Percentiles rank a stretch among this genome's conserved stretches.
These are phyloP conservation scores for Rhynchospora breviuscula DNA, from an alignment of 176 grass and related monocot genomes.

Conservation along the genomic window DNA sequence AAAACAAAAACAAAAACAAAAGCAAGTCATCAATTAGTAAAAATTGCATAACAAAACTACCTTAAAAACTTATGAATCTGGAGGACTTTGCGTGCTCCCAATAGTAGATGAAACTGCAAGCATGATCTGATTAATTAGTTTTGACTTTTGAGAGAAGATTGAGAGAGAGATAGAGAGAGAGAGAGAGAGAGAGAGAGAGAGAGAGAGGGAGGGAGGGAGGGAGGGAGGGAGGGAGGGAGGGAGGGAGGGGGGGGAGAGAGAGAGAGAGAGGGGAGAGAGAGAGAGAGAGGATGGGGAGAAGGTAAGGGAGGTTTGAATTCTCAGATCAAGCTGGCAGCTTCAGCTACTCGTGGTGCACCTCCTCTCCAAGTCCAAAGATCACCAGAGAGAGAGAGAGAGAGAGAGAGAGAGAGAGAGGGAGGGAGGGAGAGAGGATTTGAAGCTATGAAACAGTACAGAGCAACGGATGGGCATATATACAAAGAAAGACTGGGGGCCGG, in stretches of 20 bases:
- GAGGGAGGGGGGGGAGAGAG: not conserved
- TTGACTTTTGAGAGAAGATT: not conserved
- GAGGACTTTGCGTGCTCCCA: constrained; percentile 33
- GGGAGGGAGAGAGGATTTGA: not conserved
- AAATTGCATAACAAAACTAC: not conserved
- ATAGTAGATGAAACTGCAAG: constrained; percentile 77
- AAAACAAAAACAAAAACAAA: not conserved
- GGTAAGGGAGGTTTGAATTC: constrained; percentile 9
- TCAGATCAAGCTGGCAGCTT: constrained; percentile 89
- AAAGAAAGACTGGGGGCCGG: not conserved
- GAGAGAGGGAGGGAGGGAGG: not conserved
- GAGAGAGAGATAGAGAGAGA: not conserved
- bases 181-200: constrained; percentile 10
- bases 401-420: constrained; percentile 11
- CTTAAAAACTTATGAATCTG: not conserved
- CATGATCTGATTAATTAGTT: constrained; percentile 56
- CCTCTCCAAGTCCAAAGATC: not conserved
- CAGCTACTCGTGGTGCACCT: constrained; percentile 51
- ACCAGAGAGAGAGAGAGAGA: not conserved
- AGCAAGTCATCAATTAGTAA: not conserved
- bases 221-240: not conserved
- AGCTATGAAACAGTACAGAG: not conserved
- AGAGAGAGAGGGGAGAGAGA: constrained; percentile 1
- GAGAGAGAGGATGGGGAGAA: not conserved
- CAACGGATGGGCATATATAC: not conserved